Conservation (phyloP, 2,329 filamentous ascomycete genomes). For the Xylaria sp. region DNA sequence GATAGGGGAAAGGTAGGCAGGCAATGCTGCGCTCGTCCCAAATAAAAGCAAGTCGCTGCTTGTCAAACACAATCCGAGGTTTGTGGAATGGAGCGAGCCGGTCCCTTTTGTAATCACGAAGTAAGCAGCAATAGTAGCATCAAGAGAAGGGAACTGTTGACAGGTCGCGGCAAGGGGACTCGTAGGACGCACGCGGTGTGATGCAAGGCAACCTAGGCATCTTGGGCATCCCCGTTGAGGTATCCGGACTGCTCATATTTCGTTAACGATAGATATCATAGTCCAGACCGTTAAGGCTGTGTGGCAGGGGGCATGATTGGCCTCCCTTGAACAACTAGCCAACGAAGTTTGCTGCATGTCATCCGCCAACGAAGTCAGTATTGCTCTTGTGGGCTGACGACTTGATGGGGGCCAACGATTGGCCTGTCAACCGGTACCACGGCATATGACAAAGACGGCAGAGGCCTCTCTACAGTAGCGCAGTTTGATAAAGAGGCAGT, state of each 20-base stretch:
- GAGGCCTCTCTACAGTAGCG: background rate
- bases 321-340: background rate
- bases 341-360: slow-evolving; percentile 10
- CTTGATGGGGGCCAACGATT: background rate
- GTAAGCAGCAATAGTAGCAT: background rate
- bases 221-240: slow-evolving; percentile 2
- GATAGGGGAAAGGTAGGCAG: background rate
- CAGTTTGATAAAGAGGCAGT: background rate
- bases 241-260: background rate
- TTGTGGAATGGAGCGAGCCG: background rate
- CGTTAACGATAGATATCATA: background rate
- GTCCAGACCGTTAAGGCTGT: background rate
- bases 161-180: slow-evolving; percentile 8
- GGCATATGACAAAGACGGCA: slow-evolving; percentile 23
- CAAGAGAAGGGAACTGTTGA: background rate
- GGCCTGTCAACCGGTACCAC: background rate
- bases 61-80: background rate
- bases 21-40: slow-evolving; percentile 2
- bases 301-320: slow-evolving; percentile 5
- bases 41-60: background rate
- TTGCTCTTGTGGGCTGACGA: background rate
- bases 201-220: slow-evolving; percentile 8
- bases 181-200: background rate
- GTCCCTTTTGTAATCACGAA: slow-evolving; percentile 27
- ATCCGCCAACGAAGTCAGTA: background rate